Base-by-base conservation (phyloP, 345 rosid species). In the Hibiscus syriacus region DNA sequence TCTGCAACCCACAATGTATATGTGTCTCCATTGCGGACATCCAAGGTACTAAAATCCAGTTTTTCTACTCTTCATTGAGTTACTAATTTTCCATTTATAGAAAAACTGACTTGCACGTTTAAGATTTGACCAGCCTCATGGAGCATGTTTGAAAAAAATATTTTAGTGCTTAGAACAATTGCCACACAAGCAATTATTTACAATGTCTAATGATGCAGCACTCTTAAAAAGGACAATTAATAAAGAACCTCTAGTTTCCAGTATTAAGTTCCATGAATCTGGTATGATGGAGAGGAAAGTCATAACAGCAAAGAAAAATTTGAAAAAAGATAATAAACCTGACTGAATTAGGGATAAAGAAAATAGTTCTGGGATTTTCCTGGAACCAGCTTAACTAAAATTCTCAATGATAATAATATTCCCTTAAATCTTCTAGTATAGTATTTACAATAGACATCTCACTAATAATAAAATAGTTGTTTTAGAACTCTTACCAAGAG, bases 1-100 rank as follows among this genome's bases (percentile, higher is more conserved):
- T 93, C 97, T 34, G 84, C 98, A 32, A 77, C 79, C 32, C 97
- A 86, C 74, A 93, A 93, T 70, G 94, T 93, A 25, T 93, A 93
- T 63, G 97, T 93, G 56, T 93, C 98, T 73, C 98, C 98, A 8
- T 78, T 94, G 78, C 87, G 99, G 14, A 81, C 96, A 29, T 89
- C 98, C 66, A 93, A 93, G 97, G 98, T 93, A 80, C 70, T 58
- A 30, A 39, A 9, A 17, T 6, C 13, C n/a, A n/a, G n/a, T n/a
- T n/a, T n/a, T 43, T 46, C 26, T 25, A 5, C 14, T 54, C 9
- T 1, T 73, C 62, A 9, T 45, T 30, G 62, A 29, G 2, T 8
- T 2, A 6, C 7, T 10, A 27, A 2, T 5, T 55, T 55, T 55
- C 10, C 20, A 55, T 55, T 55, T 55, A 27, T 22, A 5, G 22